Percentiles rank a stretch among this genome's conserved stretches.
Evolutionary conservation across 768 basidiomycete species (phyloP).

Genomic region (Phaeolepiota aurea): DNA sequence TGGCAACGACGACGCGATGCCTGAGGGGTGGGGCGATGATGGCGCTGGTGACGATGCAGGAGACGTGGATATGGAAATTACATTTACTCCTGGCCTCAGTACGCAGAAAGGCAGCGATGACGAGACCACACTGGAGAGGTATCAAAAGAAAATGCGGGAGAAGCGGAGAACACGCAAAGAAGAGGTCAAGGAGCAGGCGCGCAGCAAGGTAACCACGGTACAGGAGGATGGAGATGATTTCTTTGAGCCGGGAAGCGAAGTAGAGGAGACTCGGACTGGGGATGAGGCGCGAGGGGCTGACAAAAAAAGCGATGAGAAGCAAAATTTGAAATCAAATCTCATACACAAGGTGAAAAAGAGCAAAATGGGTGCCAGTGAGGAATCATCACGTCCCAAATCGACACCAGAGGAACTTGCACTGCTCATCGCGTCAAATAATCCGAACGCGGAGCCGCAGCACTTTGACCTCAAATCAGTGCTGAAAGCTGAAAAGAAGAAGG

Average conservation of each 20-base stretch:
- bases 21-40: slow-evolving; percentile 75
- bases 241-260: slow-evolving; percentile 52
- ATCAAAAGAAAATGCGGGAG: slow-evolving; percentile 85
- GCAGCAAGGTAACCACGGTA: slow-evolving; percentile 11
- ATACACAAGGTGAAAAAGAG: slow-evolving; percentile 11
- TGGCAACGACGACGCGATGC: slow-evolving; percentile 56
- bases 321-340: slow-evolving; percentile 14
- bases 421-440: slow-evolving; percentile 48
- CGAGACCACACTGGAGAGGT: slow-evolving; percentile 87
- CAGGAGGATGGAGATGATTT: slow-evolving; percentile 56
- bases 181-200: slow-evolving; percentile 37
- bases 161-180: slow-evolving; percentile 79
- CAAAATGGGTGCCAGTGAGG: slow-evolving; percentile 8
- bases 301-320: neutral
- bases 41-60: slow-evolving; percentile 23
- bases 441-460: slow-evolving; percentile 54
- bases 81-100: slow-evolving; percentile 82
- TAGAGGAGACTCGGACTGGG: slow-evolving; percentile 17
- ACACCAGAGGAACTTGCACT: slow-evolving; percentile 62
- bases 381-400: slow-evolving; percentile 25
- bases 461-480: slow-evolving; percentile 88
- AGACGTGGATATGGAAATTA: slow-evolving; percentile 89
- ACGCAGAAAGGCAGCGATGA: slow-evolving; percentile 43
- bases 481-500: slow-evolving; percentile 72
- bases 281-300: slow-evolving; percentile 4